Conservation (phyloP, 257 asterid species). For the Vinca minor region DNA sequence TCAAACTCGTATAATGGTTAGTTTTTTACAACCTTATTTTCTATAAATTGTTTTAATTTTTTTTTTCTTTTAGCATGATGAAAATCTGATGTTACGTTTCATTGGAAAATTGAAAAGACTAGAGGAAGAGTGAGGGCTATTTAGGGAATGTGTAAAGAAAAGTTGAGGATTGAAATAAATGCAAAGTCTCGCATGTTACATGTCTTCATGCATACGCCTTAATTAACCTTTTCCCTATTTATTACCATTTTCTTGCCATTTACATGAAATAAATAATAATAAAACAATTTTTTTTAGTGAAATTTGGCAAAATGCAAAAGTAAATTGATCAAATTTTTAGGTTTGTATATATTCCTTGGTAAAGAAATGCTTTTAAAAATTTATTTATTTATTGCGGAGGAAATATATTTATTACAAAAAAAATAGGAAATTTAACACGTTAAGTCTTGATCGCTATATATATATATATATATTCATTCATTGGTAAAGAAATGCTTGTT, state of each 20-base stretch:
- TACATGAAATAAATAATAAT: slow-evolving; percentile 21
- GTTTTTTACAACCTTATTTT: too few relatives aligned
- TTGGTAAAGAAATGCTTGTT: slow-evolving; percentile 70
- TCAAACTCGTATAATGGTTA: too few relatives aligned
- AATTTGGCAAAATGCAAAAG: slow-evolving; percentile 3
- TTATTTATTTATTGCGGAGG: too few relatives aligned
- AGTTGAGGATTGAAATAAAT: slow-evolving; percentile 29
- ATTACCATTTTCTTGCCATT: slow-evolving; percentile 51
- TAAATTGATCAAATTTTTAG: not conserved
- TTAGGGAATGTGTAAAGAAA: slow-evolving; percentile 18
- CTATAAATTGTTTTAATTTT: too few relatives aligned
- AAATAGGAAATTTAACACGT: too few relatives aligned
- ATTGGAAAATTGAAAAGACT: too few relatives aligned
- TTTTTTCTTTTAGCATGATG: too few relatives aligned
- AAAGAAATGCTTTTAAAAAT: slow-evolving; percentile 75
- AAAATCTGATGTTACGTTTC: too few relatives aligned
- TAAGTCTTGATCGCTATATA: too few relatives aligned
- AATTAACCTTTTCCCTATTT: slow-evolving; percentile 19
- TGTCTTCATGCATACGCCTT: slow-evolving; percentile 30
- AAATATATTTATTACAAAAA: too few relatives aligned
- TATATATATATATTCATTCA: slow-evolving; percentile 39
- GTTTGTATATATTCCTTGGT: slow-evolving; percentile 37
- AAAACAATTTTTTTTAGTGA: slow-evolving; percentile 18
- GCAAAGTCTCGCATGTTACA: slow-evolving; percentile 71
- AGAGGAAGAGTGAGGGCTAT: too few relatives aligned